phyloP scores from a whole-genome alignment of 495 filamentous ascomycete genomes.

The Aspergillus conjunctus region DNA sequence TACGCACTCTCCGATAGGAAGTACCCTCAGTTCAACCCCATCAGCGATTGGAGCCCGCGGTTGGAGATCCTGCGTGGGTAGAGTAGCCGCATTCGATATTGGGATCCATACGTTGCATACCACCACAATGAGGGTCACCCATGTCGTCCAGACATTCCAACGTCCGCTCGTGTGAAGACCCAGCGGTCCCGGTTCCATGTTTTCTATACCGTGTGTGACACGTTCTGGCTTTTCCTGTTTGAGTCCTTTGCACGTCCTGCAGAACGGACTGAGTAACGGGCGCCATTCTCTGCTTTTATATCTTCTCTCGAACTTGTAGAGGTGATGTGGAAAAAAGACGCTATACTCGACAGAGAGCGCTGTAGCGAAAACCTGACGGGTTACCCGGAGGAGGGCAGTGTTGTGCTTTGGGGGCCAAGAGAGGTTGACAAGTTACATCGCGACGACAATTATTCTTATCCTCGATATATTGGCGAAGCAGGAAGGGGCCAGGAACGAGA shows the following conservation, averaged over 20 bases:
- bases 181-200: background rate
- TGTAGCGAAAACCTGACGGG: background rate
- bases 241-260: background rate
- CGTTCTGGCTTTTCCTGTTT: background rate
- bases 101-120: background rate
- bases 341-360: background rate
- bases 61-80: background rate
- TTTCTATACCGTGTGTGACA: background rate
- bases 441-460: background rate
- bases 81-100: background rate
- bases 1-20: constrained; percentile 2
- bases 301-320: background rate
- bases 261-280: background rate
- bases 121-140: background rate
- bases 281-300: background rate
- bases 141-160: background rate
- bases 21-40: background rate
- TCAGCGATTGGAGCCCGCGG: background rate
- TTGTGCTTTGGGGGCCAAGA: background rate
- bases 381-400: background rate
- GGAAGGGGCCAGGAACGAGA: background rate
- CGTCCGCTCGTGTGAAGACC: background rate
- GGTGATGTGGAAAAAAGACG: background rate
- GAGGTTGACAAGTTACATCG: background rate
- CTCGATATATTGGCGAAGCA: background rate